Conservation (phyloP, 73 alveolate genomes). For the Blepharisma stoltei region DNA sequence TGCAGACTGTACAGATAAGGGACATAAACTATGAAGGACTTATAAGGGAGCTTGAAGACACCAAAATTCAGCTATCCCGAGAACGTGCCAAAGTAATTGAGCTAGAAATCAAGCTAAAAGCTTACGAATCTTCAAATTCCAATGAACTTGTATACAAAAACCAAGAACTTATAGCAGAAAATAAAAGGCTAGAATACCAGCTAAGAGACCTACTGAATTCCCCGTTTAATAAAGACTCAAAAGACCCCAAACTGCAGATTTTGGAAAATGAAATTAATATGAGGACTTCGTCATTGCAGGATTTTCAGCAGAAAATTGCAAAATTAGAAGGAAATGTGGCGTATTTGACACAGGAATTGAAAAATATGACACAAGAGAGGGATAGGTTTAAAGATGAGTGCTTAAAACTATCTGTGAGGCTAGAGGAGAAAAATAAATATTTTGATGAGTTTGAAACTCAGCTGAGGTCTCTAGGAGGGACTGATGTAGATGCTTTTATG, state of each 20-base stretch:
- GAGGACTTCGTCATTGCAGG: neutral
- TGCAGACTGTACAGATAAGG: neutral
- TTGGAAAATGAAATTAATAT: slow-evolving; percentile 39
- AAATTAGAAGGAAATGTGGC: slow-evolving; percentile 37
- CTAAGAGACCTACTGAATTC: slow-evolving; percentile 31
- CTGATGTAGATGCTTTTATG: slow-evolving; percentile 47
- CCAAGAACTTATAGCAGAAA: slow-evolving; percentile 29
- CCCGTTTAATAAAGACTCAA: slow-evolving; percentile 39
- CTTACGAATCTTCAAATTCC: neutral
- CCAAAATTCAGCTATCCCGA: neutral
- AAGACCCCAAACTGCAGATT: slow-evolving; percentile 38
- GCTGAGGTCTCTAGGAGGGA: slow-evolving; percentile 44
- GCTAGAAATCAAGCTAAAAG: neutral
- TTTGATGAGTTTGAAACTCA: slow-evolving; percentile 34
- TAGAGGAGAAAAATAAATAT: slow-evolving; percentile 43
- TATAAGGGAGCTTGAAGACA: neutral
- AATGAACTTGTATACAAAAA: slow-evolving; percentile 32
- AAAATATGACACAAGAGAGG: slow-evolving; percentile 37
- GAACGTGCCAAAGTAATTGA: slow-evolving; percentile 17
- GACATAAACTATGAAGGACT: neutral
- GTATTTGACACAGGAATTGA: slow-evolving; percentile 44
- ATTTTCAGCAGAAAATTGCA: slow-evolving; percentile 30
- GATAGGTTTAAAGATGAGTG: slow-evolving; percentile 40
- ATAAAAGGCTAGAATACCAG: slow-evolving; percentile 25
- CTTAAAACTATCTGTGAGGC: slow-evolving; percentile 24